Conservation (phyloP, 768 basidiomycete genomes). For the Suillus bovinus region DNA sequence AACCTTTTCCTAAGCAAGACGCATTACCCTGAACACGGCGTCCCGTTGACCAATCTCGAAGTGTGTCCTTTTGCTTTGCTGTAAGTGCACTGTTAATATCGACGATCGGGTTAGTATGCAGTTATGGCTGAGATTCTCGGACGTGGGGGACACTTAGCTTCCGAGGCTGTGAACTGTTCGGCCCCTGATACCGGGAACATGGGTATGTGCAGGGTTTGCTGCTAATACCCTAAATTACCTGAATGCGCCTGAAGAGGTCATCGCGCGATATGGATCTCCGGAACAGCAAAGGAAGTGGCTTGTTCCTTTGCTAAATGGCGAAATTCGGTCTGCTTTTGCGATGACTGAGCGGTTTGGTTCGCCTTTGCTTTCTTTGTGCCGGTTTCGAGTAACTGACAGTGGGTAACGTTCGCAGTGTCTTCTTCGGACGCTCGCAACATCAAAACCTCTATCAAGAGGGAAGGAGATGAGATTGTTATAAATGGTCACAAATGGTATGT, state of each 20-base stretch:
- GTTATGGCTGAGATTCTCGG: conserved; percentile 98
- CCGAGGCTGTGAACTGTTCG: conserved; percentile 90
- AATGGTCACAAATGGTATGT: conserved; percentile 94
- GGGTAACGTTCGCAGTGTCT: conserved; percentile 48
- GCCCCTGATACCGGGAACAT: conserved; percentile 99
- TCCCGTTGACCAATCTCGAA: conserved; percentile 92
- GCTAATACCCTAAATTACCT: neutral
- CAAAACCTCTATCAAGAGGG: conserved; percentile 78
- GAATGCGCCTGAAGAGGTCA: conserved; percentile 67
- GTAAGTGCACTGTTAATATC: neutral
- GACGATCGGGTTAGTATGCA: conserved; percentile 63
- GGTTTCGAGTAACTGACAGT: conserved; percentile 14
- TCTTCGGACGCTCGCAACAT: conserved; percentile 97
- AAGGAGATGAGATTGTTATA: conserved; percentile 87
- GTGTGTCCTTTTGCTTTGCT: conserved; percentile 39
- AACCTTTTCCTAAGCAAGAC: conserved; percentile 95
- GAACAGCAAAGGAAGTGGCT: conserved; percentile 94
- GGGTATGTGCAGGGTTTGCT: conserved; percentile 53
- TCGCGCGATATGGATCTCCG: conserved; percentile 90
- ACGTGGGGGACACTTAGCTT: conserved; percentile 75
- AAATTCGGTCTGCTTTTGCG: conserved; percentile 91
- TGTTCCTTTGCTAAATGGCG: conserved; percentile 81
- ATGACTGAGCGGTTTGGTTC: conserved; percentile 95
- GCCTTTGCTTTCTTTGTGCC: conserved; percentile 18
- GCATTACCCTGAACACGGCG: conserved; percentile 88